These are phyloP conservation scores for Macadamia integrifolia DNA, from an alignment of 164 flowering plant species.

Conservation along the genomic window DNA sequence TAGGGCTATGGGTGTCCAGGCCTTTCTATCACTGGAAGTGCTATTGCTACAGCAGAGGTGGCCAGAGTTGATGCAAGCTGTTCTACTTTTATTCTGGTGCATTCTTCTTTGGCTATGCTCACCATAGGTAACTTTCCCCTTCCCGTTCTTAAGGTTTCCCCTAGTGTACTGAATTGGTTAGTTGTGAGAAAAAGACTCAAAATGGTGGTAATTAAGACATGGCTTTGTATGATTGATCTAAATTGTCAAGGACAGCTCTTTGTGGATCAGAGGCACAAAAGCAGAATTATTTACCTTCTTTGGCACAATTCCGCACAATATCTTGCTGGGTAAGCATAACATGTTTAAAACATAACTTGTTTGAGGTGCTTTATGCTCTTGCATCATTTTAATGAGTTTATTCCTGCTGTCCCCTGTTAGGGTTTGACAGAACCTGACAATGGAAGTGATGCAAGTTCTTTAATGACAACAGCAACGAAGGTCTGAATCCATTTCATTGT, in stretches of 20 bases:
- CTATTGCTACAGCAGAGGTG: constrained; percentile 69
- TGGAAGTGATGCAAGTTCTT: constrained; percentile 95
- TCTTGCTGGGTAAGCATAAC: constrained; percentile 78
- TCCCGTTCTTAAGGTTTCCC: neutral
- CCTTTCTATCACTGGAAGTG: constrained; percentile 72
- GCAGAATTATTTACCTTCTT: constrained; percentile 79
- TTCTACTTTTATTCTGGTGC: constrained; percentile 86
- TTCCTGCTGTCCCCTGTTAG: constrained; percentile 21
- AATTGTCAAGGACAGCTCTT: constrained; percentile 45
- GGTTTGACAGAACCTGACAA: constrained; percentile 89
- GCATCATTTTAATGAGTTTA: neutral
- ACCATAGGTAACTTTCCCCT: constrained; percentile 61
- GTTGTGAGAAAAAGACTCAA: neutral
- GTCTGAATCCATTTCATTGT: constrained; percentile 18
- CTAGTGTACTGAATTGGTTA: neutral
- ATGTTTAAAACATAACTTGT: neutral
- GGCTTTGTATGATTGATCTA: constrained; percentile 2
- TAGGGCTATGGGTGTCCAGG: constrained; percentile 98
- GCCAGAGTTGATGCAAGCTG: constrained; percentile 98
- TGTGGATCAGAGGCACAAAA: constrained; percentile 93
- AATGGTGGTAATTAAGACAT: neutral
- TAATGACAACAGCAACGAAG: constrained; percentile 87
- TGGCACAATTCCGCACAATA: constrained; percentile 57
- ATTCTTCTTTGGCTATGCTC: constrained; percentile 94
- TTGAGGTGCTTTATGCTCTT: neutral